Percentiles rank a stretch among this genome's conserved stretches.
Evolutionary conservation across 345 rosid species (phyloP).

Genomic region (Trapa incisa): DNA sequence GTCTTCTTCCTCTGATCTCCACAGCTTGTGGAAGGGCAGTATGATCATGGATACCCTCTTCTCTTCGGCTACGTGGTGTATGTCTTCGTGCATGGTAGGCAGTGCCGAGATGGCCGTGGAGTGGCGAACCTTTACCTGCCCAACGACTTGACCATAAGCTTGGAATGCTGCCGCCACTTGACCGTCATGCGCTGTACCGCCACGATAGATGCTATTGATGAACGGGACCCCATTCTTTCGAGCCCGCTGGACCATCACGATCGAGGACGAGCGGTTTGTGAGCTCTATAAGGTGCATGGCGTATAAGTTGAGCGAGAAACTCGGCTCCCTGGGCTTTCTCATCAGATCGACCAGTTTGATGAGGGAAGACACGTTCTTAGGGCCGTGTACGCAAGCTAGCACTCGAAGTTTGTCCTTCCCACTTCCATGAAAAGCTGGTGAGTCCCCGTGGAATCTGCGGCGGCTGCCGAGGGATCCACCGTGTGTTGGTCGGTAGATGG

Average conservation of each 20-base stretch:
- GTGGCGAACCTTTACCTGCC: constrained; percentile 47
- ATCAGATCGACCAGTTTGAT: constrained; percentile 51
- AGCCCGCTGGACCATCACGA: constrained; percentile 55
- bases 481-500: constrained; percentile 52
- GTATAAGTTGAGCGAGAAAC: constrained; percentile 45
- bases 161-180: constrained; percentile 44
- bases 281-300: constrained; percentile 70
- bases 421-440: constrained; percentile 17
- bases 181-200: constrained; percentile 42
- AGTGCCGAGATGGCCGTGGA: constrained; percentile 48
- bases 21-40: constrained; percentile 55
- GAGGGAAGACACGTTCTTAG: constrained; percentile 48
- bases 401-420: constrained; percentile 41
- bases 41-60: constrained; percentile 49
- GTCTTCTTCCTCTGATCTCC: constrained; percentile 27
- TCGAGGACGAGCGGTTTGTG: constrained; percentile 65
- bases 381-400: constrained; percentile 61
- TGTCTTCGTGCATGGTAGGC: constrained; percentile 63
- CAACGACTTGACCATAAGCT: constrained; percentile 55
- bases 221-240: constrained; percentile 61
- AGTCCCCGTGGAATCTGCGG: constrained; percentile 37
- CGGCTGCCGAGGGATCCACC: constrained; percentile 14
- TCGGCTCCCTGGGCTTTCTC: constrained; percentile 32
- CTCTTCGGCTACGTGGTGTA: constrained; percentile 61
- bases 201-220: constrained; percentile 38